These are phyloP conservation scores for Hordeum vulgare DNA, from an alignment of 176 grass and related monocot genomes.

Conservation along the genomic window DNA sequence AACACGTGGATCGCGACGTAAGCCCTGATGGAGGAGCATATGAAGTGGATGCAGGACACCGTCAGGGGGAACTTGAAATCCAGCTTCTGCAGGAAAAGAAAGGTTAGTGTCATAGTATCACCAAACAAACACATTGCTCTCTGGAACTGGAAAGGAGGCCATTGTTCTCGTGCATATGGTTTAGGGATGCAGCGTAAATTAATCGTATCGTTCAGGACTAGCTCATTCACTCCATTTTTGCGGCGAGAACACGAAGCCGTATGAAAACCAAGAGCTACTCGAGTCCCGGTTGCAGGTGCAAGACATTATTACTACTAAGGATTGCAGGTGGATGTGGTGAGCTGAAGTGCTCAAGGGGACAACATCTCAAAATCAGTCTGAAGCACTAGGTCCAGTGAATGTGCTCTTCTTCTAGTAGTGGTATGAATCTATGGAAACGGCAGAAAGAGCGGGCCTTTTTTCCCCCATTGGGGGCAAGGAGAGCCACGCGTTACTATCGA, in stretches of 20 bases:
- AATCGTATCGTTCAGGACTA: no score
- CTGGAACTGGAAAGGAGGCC: no score
- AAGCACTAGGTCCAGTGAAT: neutral
- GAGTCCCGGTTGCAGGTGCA: neutral
- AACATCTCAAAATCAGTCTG: neutral
- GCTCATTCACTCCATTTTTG: neutral
- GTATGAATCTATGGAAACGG: neutral
- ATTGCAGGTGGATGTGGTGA: neutral
- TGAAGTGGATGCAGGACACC: constrained; percentile 92
- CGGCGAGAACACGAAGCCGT: no score
- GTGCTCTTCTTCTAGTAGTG: neutral
- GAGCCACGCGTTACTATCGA: neutral
- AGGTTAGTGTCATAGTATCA: no score
- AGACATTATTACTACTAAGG: neutral
- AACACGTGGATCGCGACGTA: constrained; percentile 71
- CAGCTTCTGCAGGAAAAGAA: constrained; percentile 60
- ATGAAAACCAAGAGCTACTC: neutral
- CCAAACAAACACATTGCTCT: no score
- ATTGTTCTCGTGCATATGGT: no score
- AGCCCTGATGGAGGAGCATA: constrained; percentile 90
- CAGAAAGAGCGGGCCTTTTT: neutral
- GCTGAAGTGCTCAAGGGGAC: no score
- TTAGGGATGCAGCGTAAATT: no score
- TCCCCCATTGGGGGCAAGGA: neutral
- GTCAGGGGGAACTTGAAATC: constrained; percentile 98